Percentiles rank a stretch among this genome's conserved stretches.
phyloP scores from a whole-genome alignment of 352 stramenopile genomes.

The Pythium myriotylum region DNA sequence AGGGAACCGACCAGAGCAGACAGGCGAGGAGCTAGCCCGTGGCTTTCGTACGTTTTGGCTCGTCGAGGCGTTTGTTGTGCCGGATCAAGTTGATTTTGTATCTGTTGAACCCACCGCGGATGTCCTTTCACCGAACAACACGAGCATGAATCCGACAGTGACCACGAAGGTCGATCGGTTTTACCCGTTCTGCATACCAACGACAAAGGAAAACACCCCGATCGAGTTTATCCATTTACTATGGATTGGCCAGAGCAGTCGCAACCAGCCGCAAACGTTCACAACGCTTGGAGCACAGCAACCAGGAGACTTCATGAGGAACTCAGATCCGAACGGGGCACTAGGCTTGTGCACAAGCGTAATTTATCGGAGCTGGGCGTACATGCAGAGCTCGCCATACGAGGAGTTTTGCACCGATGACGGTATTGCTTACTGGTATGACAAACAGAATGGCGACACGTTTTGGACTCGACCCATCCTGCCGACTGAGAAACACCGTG shows the following conservation, averaged over 20 bases:
- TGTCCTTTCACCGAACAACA: constrained; percentile 83
- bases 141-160: constrained; percentile 81
- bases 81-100: constrained; percentile 45
- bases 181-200: constrained; percentile 94
- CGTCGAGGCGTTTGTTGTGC: constrained; percentile 53
- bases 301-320: constrained; percentile 91
- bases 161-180: constrained; percentile 86
- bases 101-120: constrained; percentile 79
- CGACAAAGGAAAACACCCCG: constrained; percentile 90
- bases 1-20: constrained; percentile 90
- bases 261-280: constrained; percentile 92
- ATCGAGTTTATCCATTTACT: constrained; percentile 94
- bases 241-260: constrained; percentile 84
- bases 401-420: constrained; percentile 93
- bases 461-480: constrained; percentile 91
- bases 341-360: constrained; percentile 84
- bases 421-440: constrained; percentile 92
- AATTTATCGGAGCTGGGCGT: constrained; percentile 93
- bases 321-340: constrained; percentile 66
- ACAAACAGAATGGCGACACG: constrained; percentile 79
- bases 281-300: constrained; percentile 89
- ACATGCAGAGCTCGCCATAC: constrained; percentile 81
- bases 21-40: constrained; percentile 81
- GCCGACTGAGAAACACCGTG: constrained; percentile 72
- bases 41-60: constrained; percentile 91